These are phyloP conservation scores for Acacia crassicarpa DNA, from an alignment of 306 rosid genomes.

Conservation along the genomic window DNA sequence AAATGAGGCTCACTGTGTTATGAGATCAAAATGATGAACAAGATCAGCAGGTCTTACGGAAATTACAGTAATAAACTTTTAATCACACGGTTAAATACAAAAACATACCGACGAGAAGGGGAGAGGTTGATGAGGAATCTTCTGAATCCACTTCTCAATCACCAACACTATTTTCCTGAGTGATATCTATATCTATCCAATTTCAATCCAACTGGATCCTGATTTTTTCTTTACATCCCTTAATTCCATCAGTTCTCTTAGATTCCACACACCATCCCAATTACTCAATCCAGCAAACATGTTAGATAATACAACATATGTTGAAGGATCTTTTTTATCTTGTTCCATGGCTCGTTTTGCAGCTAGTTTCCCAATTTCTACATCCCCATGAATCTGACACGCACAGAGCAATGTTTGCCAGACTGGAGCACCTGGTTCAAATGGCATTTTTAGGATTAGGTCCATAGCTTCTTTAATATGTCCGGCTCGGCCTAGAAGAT, in stretches of 20 bases:
- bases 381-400: constrained; percentile 62
- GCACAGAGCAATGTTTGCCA: constrained; percentile 88
- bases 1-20: neutral
- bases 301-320: constrained; percentile 70
- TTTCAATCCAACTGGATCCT: constrained; percentile 70
- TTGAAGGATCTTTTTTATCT: constrained; percentile 58
- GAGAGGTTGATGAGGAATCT: neutral
- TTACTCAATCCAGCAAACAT: constrained; percentile 61
- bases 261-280: constrained; percentile 56
- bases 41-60: neutral
- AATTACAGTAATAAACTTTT: too few relatives aligned
- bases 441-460: constrained; percentile 59
- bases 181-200: constrained; percentile 8
- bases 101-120: neutral
- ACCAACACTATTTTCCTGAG: constrained; percentile 4
- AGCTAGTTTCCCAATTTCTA: constrained; percentile 61
- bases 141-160: neutral
- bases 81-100: too few relatives aligned
- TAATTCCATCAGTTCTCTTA: constrained; percentile 66
- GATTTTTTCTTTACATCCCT: constrained; percentile 70
- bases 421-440: constrained; percentile 53
- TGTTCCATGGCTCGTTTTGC: constrained; percentile 51
- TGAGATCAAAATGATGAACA: neutral
- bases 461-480: constrained; percentile 67
- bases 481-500: constrained; percentile 70